phyloP scores from a whole-genome alignment of 306 rosid genomes.

The Clitoria ternatea region DNA sequence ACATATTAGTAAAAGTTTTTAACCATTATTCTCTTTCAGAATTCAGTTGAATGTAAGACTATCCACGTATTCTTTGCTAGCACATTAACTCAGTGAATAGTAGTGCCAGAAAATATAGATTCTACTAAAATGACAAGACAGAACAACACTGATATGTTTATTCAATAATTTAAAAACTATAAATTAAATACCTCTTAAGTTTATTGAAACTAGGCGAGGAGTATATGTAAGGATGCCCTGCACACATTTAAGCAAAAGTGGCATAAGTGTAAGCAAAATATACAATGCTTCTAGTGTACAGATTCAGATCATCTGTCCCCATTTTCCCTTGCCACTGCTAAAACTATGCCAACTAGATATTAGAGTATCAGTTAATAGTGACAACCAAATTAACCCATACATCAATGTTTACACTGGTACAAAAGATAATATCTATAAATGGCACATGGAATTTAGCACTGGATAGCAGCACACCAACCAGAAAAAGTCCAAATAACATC shows the following conservation, averaged over 20 bases:
- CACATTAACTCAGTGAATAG: neutral
- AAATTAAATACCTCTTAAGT: conserved; percentile 63
- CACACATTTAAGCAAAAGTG: conserved; percentile 18
- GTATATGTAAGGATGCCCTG: conserved; percentile 77
- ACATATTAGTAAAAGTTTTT: neutral
- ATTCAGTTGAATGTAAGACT: conserved; percentile 4
- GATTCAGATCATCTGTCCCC: neutral
- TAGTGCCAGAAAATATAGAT: conserved; percentile 9
- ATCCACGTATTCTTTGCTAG: neutral
- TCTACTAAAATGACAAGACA: neutral
- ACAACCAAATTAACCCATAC: neutral
- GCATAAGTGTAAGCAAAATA: conserved; percentile 10
- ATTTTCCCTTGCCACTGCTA: neutral
- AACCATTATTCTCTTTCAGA: neutral
- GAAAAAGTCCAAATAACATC: conserved; percentile 14
- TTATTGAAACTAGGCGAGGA: conserved; percentile 81
- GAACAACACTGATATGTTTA: neutral
- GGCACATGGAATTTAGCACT: neutral
- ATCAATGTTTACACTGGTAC: neutral
- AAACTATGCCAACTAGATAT: neutral
- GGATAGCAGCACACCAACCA: neutral
- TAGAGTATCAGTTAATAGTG: neutral
- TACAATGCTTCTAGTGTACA: conserved; percentile 11
- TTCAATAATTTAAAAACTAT: neutral
- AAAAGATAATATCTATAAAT: neutral